phyloP scores from a whole-genome alignment of 2,329 filamentous ascomycete genomes.

The Neoascochyta sp. region DNA sequence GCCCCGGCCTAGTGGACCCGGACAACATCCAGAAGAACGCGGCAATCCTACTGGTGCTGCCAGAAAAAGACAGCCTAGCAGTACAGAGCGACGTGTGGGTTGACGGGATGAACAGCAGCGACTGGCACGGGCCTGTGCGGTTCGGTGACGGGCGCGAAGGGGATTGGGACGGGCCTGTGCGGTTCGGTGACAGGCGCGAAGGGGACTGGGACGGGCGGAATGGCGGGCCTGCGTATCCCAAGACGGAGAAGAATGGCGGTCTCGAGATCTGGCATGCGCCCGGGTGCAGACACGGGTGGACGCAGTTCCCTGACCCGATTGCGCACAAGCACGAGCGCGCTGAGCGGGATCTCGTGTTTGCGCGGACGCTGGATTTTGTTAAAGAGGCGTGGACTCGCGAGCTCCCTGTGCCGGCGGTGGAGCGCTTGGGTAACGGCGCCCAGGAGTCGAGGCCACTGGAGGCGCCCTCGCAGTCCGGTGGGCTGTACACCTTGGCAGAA shows the following conservation, averaged over 20 bases:
- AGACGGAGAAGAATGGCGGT: conserved; percentile 24
- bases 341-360: conserved; percentile 37
- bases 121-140: conserved; percentile 33
- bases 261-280: conserved; percentile 41
- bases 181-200: conserved; percentile 27
- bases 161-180: conserved; percentile 30
- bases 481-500: no score
- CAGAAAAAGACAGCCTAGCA: conserved; percentile 41
- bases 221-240: conserved; percentile 15
- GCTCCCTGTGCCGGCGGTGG: conserved; percentile 12
- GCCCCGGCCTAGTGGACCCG: conserved; percentile 38
- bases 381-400: conserved; percentile 35
- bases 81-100: conserved; percentile 45
- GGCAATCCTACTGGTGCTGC: conserved; percentile 42
- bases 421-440: conserved; percentile 11
- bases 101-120: conserved; percentile 35
- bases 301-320: conserved; percentile 41
- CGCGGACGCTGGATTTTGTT: conserved; percentile 36
- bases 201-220: conserved; percentile 30
- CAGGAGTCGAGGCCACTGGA: conserved; percentile 17
- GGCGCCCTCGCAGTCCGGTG: conserved; percentile 14
- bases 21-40: conserved; percentile 37
- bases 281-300: conserved; percentile 41
- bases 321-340: conserved; percentile 38
- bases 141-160: conserved; percentile 33